phyloP scores from a whole-genome alignment of 2,329 filamentous ascomycete genomes.

The Lachnellula willkommii region DNA sequence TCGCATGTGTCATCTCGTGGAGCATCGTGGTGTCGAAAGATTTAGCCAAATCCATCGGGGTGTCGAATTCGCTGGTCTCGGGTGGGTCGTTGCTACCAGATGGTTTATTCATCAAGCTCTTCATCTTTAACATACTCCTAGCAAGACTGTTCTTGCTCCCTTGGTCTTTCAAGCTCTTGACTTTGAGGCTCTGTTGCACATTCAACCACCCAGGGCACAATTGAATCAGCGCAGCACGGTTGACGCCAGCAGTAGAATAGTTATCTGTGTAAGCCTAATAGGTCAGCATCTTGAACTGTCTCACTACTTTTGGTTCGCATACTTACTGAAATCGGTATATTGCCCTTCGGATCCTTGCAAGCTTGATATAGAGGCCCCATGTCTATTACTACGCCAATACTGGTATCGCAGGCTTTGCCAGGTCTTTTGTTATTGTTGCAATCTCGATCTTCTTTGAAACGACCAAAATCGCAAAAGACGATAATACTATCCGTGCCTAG shows the following conservation, averaged over 20 bases:
- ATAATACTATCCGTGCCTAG: background rate
- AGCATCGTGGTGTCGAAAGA: background rate
- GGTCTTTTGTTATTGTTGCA: background rate
- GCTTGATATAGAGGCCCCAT: too few species aligned
- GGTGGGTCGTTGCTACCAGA: too few species aligned
- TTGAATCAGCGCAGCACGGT: background rate
- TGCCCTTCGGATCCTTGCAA: too few species aligned
- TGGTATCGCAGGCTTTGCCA: background rate
- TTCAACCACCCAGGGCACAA: background rate
- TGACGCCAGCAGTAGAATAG: background rate
- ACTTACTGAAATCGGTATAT: background rate
- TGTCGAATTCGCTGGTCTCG: background rate
- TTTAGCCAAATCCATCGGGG: background rate
- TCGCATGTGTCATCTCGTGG: background rate
- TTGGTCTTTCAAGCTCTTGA: background rate
- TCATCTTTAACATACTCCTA: background rate
- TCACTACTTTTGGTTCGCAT: background rate
- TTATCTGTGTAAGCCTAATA: background rate
- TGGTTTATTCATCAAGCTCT: background rate
- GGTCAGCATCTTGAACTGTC: background rate
- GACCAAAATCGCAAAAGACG: background rate
- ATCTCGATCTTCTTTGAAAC: background rate
- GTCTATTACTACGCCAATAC: background rate
- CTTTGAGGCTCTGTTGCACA: background rate
- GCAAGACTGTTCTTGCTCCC: background rate